Conservation (phyloP, 495 filamentous ascomycete genomes). For the Penicillium fimorum region DNA sequence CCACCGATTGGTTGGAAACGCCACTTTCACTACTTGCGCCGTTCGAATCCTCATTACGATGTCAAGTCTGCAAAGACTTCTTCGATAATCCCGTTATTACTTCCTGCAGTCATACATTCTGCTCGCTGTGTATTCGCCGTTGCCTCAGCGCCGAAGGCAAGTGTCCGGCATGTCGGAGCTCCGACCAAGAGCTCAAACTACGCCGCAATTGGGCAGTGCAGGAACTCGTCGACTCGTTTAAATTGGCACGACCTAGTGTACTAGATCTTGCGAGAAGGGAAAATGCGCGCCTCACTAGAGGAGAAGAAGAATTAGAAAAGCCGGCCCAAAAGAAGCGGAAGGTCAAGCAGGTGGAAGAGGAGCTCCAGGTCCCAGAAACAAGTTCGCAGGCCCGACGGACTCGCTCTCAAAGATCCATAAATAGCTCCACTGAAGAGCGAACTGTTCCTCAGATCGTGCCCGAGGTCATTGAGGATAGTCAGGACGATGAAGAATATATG, state of each 20-base stretch:
- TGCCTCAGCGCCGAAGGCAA: slow-evolving; percentile 76
- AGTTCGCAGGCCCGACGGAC: slow-evolving; percentile 37
- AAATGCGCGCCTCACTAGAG: slow-evolving; percentile 18
- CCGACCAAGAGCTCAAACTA: slow-evolving; percentile 78
- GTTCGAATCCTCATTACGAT: slow-evolving; percentile 84
- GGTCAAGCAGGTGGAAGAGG: slow-evolving; percentile 33
- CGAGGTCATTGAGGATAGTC: slow-evolving; percentile 40
- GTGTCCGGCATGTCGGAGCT: slow-evolving; percentile 77
- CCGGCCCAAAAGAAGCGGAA: slow-evolving; percentile 46
- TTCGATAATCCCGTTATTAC: slow-evolving; percentile 92
- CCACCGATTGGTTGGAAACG: slow-evolving; percentile 91
- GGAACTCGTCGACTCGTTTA: slow-evolving; percentile 80
- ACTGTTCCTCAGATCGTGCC: not conserved
- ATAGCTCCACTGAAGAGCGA: not conserved
- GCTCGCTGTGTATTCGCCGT: slow-evolving; percentile 88
- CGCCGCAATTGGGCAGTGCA: slow-evolving; percentile 79
- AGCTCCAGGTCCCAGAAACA: slow-evolving; percentile 8
- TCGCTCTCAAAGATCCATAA: slow-evolving; percentile 28
- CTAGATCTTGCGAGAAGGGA: slow-evolving; percentile 58
- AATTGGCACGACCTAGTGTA: slow-evolving; percentile 57
- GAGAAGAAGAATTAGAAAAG: slow-evolving; percentile 16
- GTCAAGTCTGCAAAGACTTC: slow-evolving; percentile 97
- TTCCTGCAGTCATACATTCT: slow-evolving; percentile 93
- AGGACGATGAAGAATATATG: slow-evolving; percentile 38
- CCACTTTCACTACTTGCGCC: slow-evolving; percentile 66